phyloP scores from a whole-genome alignment of 2,329 filamentous ascomycete genomes.

The Talaromyces sp. region DNA sequence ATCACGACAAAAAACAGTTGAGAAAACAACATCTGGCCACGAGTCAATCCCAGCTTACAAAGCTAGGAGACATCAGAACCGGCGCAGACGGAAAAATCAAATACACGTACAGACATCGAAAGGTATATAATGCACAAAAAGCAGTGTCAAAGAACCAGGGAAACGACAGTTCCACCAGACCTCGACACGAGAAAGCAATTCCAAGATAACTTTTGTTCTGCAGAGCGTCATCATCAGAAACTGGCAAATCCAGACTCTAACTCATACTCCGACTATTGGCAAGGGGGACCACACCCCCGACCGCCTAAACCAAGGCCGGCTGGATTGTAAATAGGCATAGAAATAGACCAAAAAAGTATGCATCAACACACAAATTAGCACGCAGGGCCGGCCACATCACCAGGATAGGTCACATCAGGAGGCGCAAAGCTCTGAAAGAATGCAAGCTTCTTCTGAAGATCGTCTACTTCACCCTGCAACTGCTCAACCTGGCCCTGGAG shows the following conservation, averaged over 20 bases:
- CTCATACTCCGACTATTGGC: conserved; percentile 21
- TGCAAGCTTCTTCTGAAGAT: conserved; percentile 13
- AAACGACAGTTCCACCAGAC: conserved; percentile 11
- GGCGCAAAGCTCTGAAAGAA: conserved; percentile 1
- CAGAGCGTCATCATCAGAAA: conserved; percentile 17
- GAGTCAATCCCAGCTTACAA: conserved; percentile 41
- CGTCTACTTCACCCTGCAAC: conserved; percentile 35
- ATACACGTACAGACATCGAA: conserved; percentile 13
- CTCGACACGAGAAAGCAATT: conserved; percentile 7
- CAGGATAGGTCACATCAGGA: not conserved
- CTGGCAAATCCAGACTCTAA: conserved; percentile 11
- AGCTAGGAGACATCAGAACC: conserved; percentile 49
- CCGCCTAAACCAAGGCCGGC: conserved; percentile 19
- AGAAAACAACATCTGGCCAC: conserved; percentile 33
- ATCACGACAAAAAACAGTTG: not conserved
- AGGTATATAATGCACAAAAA: conserved; percentile 9
- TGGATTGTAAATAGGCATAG: conserved; percentile 16
- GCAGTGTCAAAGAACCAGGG: conserved; percentile 6
- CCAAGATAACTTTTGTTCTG: conserved; percentile 27
- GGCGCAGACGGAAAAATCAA: conserved; percentile 23
- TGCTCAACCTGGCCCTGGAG: conserved; percentile 69
- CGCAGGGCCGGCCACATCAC: not conserved
- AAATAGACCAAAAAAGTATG: conserved; percentile 8
- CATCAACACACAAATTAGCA: not conserved
- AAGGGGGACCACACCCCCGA: conserved; percentile 31